Base-by-base conservation (phyloP, 2,329 filamentous ascomycete species). In the Capronia coronata region DNA sequence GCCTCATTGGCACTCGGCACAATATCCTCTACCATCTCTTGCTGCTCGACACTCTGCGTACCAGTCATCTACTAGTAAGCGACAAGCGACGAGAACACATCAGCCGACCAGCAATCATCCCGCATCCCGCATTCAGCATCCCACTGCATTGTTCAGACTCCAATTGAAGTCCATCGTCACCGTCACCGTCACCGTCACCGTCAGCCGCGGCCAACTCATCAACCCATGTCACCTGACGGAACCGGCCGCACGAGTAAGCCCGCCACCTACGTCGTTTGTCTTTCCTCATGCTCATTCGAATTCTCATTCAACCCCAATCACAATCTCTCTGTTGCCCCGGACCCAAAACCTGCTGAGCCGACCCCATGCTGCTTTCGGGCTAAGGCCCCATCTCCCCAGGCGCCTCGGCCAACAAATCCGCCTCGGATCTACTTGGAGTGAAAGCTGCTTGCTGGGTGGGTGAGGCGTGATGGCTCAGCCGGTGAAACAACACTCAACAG, bases 191-290 rank as follows among this genome's bases (percentile, higher is more conserved):
- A 32, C 35, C 35, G 35, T 14, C 22, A 19, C 18, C 23, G 23
- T 40, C 13, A 23, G 22, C 19, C 6, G 19, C 39, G 37, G 48
- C 41, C 52, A 55, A 42, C 49, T 52, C 48, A 52, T 49, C 48
- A 47, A 39, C 41, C 46, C 32, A 52, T 52, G 52, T 55, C 52
- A 55, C 52, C 45, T 48, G 52, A 55, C 46, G 14, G 45, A 22
- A 19, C 43, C 29, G 48, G 47, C 40, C 47, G 39, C 43, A 43
- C 18, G 5, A 19, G 51, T 54, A 51, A 54, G 51, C 43, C 38
- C 46, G 49, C 49, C 45, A 42, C 30, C 39, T 41, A 21, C 25
- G 25, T 52, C 29, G 49, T 41, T 25, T 43, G n/a, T n/a, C n/a
- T n/a, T n/a, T n/a, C n/a, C n/a, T n/a, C n/a, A n/a, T n/a, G n/a